A percentile compares a stretch with the other conserved stretches of the same genome.
These are phyloP conservation scores for Amphibolis antarctica DNA, from an alignment of 106 monocot species.

Conservation along the genomic window DNA sequence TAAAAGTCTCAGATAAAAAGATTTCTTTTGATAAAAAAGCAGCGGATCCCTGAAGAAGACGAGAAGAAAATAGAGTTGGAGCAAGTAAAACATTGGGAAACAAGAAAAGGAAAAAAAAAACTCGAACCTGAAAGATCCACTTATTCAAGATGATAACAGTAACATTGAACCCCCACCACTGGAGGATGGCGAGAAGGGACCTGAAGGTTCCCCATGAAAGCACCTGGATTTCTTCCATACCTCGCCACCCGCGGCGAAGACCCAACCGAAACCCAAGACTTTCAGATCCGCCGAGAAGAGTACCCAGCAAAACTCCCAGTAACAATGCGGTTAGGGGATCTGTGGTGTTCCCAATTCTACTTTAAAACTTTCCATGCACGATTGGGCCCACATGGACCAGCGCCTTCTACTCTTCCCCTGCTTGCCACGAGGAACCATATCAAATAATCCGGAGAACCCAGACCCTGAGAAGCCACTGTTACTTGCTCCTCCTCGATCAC, in stretches of 20 bases:
- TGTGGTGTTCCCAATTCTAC: too few species aligned
- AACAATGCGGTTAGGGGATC: too few species aligned
- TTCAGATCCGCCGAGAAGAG: too few species aligned
- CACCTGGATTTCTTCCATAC: slow-evolving; percentile 30
- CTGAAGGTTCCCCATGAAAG: slow-evolving; percentile 20
- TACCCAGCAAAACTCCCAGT: too few species aligned
- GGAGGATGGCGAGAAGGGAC: slow-evolving; percentile 52
- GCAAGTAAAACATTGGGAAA: neutral
- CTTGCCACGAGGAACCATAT: too few species aligned
- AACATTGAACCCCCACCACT: slow-evolving; percentile 97
- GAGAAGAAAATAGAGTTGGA: neutral
- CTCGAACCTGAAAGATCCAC: slow-evolving; percentile 92
- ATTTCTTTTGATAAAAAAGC: neutral
- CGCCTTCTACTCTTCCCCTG: too few species aligned
- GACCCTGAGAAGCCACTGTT: too few species aligned
- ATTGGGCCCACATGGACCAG: too few species aligned
- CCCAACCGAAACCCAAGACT: neutral
- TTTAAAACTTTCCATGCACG: too few species aligned
- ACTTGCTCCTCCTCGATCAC: too few species aligned
- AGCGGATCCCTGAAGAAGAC: neutral
- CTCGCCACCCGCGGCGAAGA: neutral
- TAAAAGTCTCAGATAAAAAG: too few species aligned
- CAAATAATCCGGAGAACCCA: too few species aligned
- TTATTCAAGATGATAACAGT: slow-evolving; percentile 92
- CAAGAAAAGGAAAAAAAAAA: neutral